Percentiles rank a stretch among this genome's conserved stretches.
phyloP scores from a whole-genome alignment of 345 rosid species.

The Noccaea caerulescens region DNA sequence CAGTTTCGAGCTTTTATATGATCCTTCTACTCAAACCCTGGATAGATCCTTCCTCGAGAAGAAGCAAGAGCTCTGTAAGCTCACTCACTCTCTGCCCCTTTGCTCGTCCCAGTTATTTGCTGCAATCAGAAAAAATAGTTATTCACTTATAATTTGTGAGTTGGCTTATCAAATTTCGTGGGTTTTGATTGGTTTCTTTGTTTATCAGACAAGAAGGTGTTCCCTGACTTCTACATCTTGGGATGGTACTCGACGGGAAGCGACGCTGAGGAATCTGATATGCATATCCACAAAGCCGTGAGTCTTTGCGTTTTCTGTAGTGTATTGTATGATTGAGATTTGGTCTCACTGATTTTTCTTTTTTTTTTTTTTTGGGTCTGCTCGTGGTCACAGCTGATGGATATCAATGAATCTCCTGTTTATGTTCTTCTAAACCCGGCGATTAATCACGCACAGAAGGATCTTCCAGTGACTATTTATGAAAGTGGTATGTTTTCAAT shows the following conservation, averaged over 20 bases:
- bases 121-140: too few relatives aligned
- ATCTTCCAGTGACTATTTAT: slow-evolving; percentile 84
- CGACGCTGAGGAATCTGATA: slow-evolving; percentile 87
- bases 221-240: slow-evolving; percentile 79
- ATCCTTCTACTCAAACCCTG: slow-evolving; percentile 63
- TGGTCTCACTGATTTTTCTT: neutral
- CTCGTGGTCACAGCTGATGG: slow-evolving; percentile 71
- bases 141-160: too few relatives aligned
- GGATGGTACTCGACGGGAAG: slow-evolving; percentile 98
- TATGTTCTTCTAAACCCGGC: slow-evolving; percentile 89
- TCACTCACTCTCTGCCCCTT: neutral
- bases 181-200: slow-evolving; percentile 1
- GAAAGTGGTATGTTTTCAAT: slow-evolving; percentile 68
- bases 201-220: slow-evolving; percentile 82
- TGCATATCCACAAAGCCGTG: slow-evolving; percentile 94
- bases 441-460: slow-evolving; percentile 86
- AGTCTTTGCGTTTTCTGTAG: slow-evolving; percentile 33
- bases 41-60: slow-evolving; percentile 90
- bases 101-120: neutral
- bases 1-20: slow-evolving; percentile 93
- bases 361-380: neutral
- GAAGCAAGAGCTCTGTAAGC: slow-evolving; percentile 81
- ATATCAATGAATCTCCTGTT: slow-evolving; percentile 93
- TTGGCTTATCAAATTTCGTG: neutral
- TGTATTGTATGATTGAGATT: neutral